Base-by-base conservation (phyloP, 176 grass and related monocot species). In the Triticum monococcum region DNA sequence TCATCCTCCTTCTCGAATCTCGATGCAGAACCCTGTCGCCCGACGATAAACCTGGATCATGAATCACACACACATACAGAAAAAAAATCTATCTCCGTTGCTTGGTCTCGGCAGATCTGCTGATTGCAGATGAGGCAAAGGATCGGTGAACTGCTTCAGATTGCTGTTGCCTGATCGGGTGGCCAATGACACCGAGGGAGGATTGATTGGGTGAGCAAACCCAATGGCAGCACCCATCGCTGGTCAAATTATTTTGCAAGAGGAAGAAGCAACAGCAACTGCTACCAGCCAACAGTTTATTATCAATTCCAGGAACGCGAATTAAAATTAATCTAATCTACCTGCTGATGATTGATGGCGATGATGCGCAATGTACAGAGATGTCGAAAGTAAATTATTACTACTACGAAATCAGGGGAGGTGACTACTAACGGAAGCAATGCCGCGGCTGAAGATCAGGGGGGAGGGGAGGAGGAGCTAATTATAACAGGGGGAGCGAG, bases 341-440 rank as follows among this genome's bases (percentile, higher is more conserved):
- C 22, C 16, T 84, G 25, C 64, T 76, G 12, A 59, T 18, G 73
- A 36, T 57, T 57, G 52, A 57, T 57, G 52, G 2, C 20, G 52
- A 22, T 57, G 52, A 68, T 60, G 28, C 63, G 5, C 67, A 32
- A 83, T 83, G 62, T 84, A 89, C 75, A 82, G 1, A 3, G 50
- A 78, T 78, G 64, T 54, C 30, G 52, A 72, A 62, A 30, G 28
- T 30, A 30, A 30, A 54, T 54, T 54, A 20, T 16, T 26, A 46
- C 36, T 37, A 1, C 43, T 10, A 46, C 2, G 17, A 16, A 40
- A 87, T 75, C 37, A 83, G 45, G 11, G 22, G 37, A 59, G 68
- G 10, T 3, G 12, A 30, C 25, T 12, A 80, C 20, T 67, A 66
- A 79, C 12, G 17, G 70, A 80, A 78, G 22, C 26, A 50, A 88